Evolutionary conservation across 345 rosid genomes (phyloP), one percentile per base, ranked within the genome.

Genomic region (Aquilaria malaccensis): DNA sequence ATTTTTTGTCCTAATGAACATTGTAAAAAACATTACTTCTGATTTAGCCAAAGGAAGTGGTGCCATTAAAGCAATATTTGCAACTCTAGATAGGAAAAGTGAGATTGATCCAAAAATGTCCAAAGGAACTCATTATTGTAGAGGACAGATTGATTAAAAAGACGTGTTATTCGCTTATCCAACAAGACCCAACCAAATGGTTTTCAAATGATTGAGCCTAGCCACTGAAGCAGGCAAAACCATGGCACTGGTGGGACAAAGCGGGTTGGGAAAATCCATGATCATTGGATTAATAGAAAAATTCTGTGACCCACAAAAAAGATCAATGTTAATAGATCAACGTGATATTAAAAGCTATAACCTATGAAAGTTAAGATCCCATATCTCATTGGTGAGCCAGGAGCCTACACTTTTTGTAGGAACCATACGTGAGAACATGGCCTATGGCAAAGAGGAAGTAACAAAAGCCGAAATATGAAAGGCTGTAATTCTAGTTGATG

Each of bases 211-310:
- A 11, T 61, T 81, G 6, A 60, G 60, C 55, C 76, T 81, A 9
- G 69, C 67, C 29, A 74, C 72, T 46, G 75, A 67, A 59, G 81
- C 76, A 13, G 79, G 84, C 31, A 74, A 77, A 58, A 70, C 77
- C 59, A 51, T 77, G 47, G 76, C 84, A 29, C 71, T 77, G 11
- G 73, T 72, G 10, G 79, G 83, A 60, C 77, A 66, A 30, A 79
- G 81, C 58, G 83, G 83, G 32, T 82, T 83, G 0, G 86, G 86
- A 13, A 82, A 82, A 69, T 82, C 87, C 2, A 79, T 76, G 9
- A 56, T 82, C 32, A 73, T 82, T 29, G 72, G 66, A 2, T 57
- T 82, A 30, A 73, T 77, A 7, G 79, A 82, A 62, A 72, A 83
- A 70, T 79, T 82, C 51, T 82, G 79, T 45, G 82, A 82, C 47